Evolutionary conservation across 2,329 filamentous ascomycete species (phyloP).

Genomic region (Dendryphion nanum): DNA sequence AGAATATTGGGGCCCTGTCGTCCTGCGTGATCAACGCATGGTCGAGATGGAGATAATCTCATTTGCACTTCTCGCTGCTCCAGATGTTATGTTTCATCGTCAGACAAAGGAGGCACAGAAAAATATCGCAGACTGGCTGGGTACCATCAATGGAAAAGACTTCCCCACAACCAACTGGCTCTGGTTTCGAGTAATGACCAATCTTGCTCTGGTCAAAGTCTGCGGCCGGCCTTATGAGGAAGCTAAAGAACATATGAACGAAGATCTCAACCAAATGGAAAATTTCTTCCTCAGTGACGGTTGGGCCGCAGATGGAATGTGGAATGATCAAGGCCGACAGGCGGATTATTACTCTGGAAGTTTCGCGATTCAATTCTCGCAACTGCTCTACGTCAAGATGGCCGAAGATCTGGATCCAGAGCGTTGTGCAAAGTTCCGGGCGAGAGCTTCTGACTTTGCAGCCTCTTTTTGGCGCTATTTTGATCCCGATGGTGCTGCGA

Average conservation of each 20-base stretch:
- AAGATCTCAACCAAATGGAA: conserved; percentile 43
- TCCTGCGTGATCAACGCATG: conserved; percentile 52
- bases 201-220: conserved; percentile 42
- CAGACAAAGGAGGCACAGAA: conserved; percentile 27
- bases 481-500: conserved; percentile 46
- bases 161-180: conserved; percentile 51
- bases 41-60: conserved; percentile 55
- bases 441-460: conserved; percentile 41
- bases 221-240: conserved; percentile 33
- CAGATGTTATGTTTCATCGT: conserved; percentile 36
- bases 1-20: conserved; percentile 51
- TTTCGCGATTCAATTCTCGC: conserved; percentile 51
- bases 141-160: conserved; percentile 37
- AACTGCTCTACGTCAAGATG: conserved; percentile 44
- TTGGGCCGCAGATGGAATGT: conserved; percentile 47
- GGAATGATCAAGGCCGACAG: conserved; percentile 35
- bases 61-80: conserved; percentile 48
- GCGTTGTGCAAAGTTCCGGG: conserved; percentile 33
- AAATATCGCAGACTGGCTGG: conserved; percentile 41
- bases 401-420: conserved; percentile 38
- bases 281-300: conserved; percentile 43
- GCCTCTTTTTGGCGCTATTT: conserved; percentile 47
- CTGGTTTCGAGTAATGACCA: conserved; percentile 50
- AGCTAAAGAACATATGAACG: conserved; percentile 31
- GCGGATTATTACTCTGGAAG: conserved; percentile 53